Percentiles rank a stretch among this genome's conserved stretches.
Conservation (phyloP, 495 filamentous ascomycete species). For the Talaromyces nanjingensis region DNA sequence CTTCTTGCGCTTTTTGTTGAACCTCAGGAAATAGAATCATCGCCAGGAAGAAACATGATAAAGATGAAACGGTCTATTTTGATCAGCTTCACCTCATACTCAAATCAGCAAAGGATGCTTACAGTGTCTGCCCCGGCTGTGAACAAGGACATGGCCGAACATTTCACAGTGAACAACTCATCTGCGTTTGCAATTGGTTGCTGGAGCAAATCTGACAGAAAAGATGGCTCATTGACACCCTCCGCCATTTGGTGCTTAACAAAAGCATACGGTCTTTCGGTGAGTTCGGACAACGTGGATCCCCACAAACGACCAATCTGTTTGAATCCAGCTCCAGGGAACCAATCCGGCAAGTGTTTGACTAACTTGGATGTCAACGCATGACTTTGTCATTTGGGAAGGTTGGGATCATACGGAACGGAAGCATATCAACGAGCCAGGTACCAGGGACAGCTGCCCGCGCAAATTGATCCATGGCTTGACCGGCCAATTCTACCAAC, state of each 20-base stretch:
- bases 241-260: constrained; percentile 33
- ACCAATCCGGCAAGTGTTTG: constrained; percentile 36
- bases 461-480: constrained; percentile 32
- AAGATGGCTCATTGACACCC: constrained; percentile 23
- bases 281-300: constrained; percentile 13
- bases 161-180: constrained; percentile 23
- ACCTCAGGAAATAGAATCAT: constrained; percentile 43
- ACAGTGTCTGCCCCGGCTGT: constrained; percentile 47
- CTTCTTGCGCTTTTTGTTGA: constrained; percentile 47
- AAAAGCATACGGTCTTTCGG: constrained; percentile 26
- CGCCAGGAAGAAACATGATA: constrained; percentile 37
- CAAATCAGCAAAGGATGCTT: background rate
- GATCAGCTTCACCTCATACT: background rate
- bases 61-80: constrained; percentile 19
- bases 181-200: constrained; percentile 16
- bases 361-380: constrained; percentile 18
- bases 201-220: constrained; percentile 23
- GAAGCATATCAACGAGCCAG: constrained; percentile 38
- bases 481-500: constrained; percentile 31
- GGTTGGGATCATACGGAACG: constrained; percentile 14
- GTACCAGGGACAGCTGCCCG: constrained; percentile 26
- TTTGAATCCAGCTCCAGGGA: constrained; percentile 42
- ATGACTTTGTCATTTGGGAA: background rate
- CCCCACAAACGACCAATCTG: constrained; percentile 25
- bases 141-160: constrained; percentile 36